Percentiles rank a stretch among this genome's conserved stretches.
Evolutionary conservation across 1,139 yeast genomes (phyloP).

Genomic region (Kodamaea plutei): DNA sequence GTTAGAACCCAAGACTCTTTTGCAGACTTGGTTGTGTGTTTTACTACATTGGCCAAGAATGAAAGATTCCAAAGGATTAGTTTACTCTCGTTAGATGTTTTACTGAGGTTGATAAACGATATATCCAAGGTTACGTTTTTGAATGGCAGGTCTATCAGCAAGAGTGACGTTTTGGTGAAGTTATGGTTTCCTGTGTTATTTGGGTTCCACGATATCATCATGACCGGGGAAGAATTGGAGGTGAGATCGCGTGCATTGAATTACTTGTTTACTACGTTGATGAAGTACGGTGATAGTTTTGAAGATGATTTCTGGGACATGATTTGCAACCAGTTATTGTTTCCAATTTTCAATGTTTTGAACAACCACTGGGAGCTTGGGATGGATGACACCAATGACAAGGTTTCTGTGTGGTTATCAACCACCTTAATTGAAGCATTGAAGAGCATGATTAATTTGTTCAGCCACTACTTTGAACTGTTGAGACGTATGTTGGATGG

Average conservation of each 20-base stretch:
- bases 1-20: slow-evolving; percentile 74
- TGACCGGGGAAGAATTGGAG: slow-evolving; percentile 93
- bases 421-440: slow-evolving; percentile 95
- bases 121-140: slow-evolving; percentile 44
- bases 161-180: slow-evolving; percentile 39
- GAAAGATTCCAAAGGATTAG: slow-evolving; percentile 77
- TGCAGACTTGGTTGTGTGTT: slow-evolving; percentile 67
- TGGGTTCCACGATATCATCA: slow-evolving; percentile 82
- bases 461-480: slow-evolving; percentile 73
- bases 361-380: slow-evolving; percentile 73
- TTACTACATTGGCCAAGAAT: slow-evolving; percentile 80
- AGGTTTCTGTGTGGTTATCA: slow-evolving; percentile 89
- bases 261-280: slow-evolving; percentile 74
- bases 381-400: slow-evolving; percentile 63
- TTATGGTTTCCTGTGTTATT: slow-evolving; percentile 80
- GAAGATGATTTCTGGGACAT: slow-evolving; percentile 76
- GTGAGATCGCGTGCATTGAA: slow-evolving; percentile 87
- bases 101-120: slow-evolving; percentile 58
- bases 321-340: slow-evolving; percentile 70
- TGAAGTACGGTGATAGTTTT: slow-evolving; percentile 75
- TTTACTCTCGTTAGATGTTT: slow-evolving; percentile 74
- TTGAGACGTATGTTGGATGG: slow-evolving; percentile 73
- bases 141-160: slow-evolving; percentile 11
- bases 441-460: slow-evolving; percentile 79
- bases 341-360: slow-evolving; percentile 85